phyloP scores from a whole-genome alignment of 2,329 filamentous ascomycete genomes.

The Hirsutella rhossiliensis region DNA sequence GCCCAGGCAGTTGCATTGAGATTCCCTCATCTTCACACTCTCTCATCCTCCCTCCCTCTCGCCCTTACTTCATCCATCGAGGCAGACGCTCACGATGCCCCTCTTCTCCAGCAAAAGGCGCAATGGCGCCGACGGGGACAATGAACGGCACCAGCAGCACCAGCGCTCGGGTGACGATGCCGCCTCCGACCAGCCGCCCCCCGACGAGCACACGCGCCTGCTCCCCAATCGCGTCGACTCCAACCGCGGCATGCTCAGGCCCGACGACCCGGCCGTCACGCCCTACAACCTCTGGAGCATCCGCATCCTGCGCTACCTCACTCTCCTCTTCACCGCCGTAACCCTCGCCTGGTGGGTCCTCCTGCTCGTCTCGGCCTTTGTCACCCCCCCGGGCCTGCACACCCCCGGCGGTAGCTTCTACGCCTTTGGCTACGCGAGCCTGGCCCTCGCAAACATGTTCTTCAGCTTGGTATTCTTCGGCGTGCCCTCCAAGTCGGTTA shows the following conservation, averaged over 20 bases:
- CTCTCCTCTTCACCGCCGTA: slow-evolving; percentile 60
- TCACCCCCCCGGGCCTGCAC: slow-evolving; percentile 78
- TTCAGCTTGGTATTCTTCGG: slow-evolving; percentile 79
- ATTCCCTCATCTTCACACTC: no score
- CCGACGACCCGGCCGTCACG: slow-evolving; percentile 47
- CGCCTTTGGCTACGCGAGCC: slow-evolving; percentile 69
- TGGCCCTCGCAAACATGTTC: slow-evolving; percentile 65
- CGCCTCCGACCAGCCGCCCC: slow-evolving; percentile 11
- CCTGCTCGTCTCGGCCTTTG: slow-evolving; percentile 78
- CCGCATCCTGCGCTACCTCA: slow-evolving; percentile 65
- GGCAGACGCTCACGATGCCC: slow-evolving; percentile 14
- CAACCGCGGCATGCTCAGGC: slow-evolving; percentile 20
- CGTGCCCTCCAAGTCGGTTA: slow-evolving; percentile 67
- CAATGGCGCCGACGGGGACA: slow-evolving; percentile 8
- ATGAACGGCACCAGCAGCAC: slow-evolving; percentile 3
- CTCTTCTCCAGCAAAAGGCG: slow-evolving; percentile 16
- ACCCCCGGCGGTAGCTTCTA: slow-evolving; percentile 88
- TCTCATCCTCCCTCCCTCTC: no score
- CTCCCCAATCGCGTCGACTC: slow-evolving; percentile 55
- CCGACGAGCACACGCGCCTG: slow-evolving; percentile 50
- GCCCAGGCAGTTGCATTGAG: no score
- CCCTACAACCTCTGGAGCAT: slow-evolving; percentile 95
- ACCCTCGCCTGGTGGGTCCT: slow-evolving; percentile 90
- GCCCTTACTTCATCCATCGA: neutral
- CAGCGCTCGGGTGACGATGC: slow-evolving; percentile 9